Base-by-base conservation (phyloP, 1,139 yeast species). In the Taphrina wiesneri region DNA sequence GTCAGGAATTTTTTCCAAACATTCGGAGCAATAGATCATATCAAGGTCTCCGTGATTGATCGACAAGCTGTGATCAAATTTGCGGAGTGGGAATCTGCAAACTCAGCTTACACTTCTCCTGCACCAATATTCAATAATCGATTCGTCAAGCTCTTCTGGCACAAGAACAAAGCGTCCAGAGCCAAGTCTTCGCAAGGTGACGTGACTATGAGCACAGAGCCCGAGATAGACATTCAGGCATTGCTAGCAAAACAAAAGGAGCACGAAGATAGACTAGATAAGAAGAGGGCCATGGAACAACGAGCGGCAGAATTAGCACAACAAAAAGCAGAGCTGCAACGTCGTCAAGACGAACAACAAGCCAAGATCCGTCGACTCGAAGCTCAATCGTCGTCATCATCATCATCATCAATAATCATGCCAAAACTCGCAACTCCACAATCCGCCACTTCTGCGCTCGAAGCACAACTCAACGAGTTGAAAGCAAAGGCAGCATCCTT, bases 71-170 rank as follows among this genome's bases (percentile, higher is more conserved):
- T 76, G 67, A 64, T 81, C 23, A 81, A 78, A 66, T 81, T 74
- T 67, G 74, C 70, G 9, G 71, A 74, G n/a, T 79, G 77, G 57
- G 76, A 74, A 45, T 72, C 74, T 68, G 84, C 84, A 1, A 73
- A 72, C 13, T 74, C 72, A 9, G 84, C 84, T 0, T 82, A 82
- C 78, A 67, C 73, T 3, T 76, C 78, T 17, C 82, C 83, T 0
- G 77, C 73, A 2, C 81, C 84, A 3, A 78, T 82, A n/a, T 81
- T 81, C 69, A 79, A 77, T 67, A 81, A 82, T 73, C 77, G 84
- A 61, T 81, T 81, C 69, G 79, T 82, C 68, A 81, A 80, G 71
- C 77, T 82, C 34, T 81, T 73, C 72, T 81, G 82, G 80, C 75
- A 79, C 56, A 43, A 56, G 52, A 23, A 61, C 67, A 43, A 69